phyloP scores from a whole-genome alignment of 352 stramenopile species.

The Globisporangium apiculatum region DNA sequence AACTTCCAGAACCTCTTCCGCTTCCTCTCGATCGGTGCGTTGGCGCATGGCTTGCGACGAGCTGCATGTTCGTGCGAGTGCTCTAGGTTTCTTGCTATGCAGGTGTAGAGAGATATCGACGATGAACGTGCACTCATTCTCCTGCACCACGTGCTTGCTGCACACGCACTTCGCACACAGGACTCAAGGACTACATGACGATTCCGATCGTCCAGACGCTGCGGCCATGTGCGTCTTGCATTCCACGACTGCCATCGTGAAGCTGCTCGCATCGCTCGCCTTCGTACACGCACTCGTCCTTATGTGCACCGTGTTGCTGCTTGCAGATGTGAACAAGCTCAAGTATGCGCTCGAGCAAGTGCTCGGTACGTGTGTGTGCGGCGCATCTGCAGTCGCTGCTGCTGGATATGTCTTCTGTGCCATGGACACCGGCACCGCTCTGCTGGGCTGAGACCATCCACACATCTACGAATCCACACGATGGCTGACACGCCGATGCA shows the following conservation, averaged over 20 bases:
- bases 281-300: too few species aligned
- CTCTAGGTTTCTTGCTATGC: background rate
- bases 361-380: constrained; percentile 23
- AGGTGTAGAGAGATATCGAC: background rate
- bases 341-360: constrained; percentile 64
- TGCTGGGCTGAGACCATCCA: too few species aligned
- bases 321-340: constrained; percentile 56
- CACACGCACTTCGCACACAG: constrained; percentile 13
- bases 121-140: background rate
- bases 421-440: too few species aligned
- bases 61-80: too few species aligned
- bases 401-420: background rate
- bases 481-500: too few species aligned
- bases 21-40: constrained; percentile 53
- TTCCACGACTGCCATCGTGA: background rate
- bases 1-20: constrained; percentile 77
- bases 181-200: constrained; percentile 60
- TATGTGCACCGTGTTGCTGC: too few species aligned
- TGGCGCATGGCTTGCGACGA: too few species aligned
- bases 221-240: constrained; percentile 33
- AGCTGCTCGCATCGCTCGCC: too few species aligned
- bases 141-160: background rate
- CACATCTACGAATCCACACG: background rate
- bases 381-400: background rate
- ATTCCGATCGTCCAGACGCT: constrained; percentile 53